A percentile compares a stretch with the other conserved stretches of the same genome.
Evolutionary conservation across 768 basidiomycete genomes (phyloP).

Genomic region (Amanita rimosa): DNA sequence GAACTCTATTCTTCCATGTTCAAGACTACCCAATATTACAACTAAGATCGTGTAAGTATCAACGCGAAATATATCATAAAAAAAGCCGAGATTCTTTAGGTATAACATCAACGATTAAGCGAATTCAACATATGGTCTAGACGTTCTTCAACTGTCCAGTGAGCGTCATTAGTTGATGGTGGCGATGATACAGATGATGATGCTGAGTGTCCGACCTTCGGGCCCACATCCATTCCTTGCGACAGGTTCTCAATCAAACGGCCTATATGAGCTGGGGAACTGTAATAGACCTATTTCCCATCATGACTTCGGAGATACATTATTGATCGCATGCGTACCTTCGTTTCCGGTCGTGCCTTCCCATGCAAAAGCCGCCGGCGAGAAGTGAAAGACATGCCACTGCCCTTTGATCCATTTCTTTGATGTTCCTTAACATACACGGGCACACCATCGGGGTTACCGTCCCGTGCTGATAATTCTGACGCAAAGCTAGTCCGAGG

Average conservation of each 20-base stretch:
- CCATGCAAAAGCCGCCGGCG: slow-evolving; percentile 46
- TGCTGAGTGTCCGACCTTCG: slow-evolving; percentile 42
- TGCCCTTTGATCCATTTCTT: slow-evolving; percentile 55
- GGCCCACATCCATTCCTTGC: slow-evolving; percentile 70
- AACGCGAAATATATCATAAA: not conserved
- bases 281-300: slow-evolving; percentile 54
- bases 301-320: slow-evolving; percentile 12
- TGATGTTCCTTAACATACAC: slow-evolving; percentile 70
- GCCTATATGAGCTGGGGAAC: slow-evolving; percentile 68
- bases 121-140: slow-evolving; percentile 61
- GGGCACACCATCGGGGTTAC: slow-evolving; percentile 50
- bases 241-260: slow-evolving; percentile 78
- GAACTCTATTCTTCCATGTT: not conserved
- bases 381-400: slow-evolving; percentile 48
- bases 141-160: slow-evolving; percentile 69
- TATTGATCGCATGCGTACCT: slow-evolving; percentile 35
- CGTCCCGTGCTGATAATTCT: slow-evolving; percentile 49
- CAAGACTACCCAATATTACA: not conserved
- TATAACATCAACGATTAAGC: slow-evolving; percentile 35
- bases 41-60: not conserved
- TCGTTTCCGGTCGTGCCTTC: slow-evolving; percentile 69
- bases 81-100: not conserved
- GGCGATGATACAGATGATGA: slow-evolving; percentile 48
- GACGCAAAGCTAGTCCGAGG: slow-evolving; percentile 65
- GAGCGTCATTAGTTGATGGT: slow-evolving; percentile 35